Base-by-base conservation (phyloP, 2,329 filamentous ascomycete genomes). In the Fusarium mexicanum region DNA sequence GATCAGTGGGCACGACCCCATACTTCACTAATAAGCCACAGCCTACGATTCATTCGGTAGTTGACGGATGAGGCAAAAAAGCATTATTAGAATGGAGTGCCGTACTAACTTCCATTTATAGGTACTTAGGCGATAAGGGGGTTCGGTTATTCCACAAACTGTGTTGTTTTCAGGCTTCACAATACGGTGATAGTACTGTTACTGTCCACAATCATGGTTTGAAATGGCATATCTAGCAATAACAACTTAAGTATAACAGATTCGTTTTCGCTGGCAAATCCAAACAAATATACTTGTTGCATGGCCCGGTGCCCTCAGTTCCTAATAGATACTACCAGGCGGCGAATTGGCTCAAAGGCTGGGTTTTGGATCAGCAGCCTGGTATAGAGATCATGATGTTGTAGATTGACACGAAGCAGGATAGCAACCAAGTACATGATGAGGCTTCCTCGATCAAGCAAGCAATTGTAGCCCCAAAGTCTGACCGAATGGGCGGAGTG, bases 401-500 rank as follows among this genome's bases (percentile, higher is more conserved):
- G 33, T 24, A 44, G 26, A 22, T 31, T 37, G 26, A 29, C 11
- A 50, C 38, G 55, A 50, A 54, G 61, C 57, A 53, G 50, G 31
- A 53, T 26, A 53, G 33, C 50, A 37, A 26, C 13, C 18, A 67
- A 62, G 20, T 18, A 41, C 22, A 43, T 43, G 20, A 40, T 35
- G 50, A 47, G 18, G 29, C 54, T 61, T 18, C 31, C 24, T 67
- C 51, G 26, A 63, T 54, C 55, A 59, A 62, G 59, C 53, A 62
- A 67, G 46, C 26, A 55, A 71, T 24, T 53, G 33, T 31, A 37
- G 16, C 29, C 40, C 48, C 48, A 41, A 26, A 53, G 33, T n/a
- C 20, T 31, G 64, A 43, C 31, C 31, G 59, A 51, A n/a, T 61
- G 48, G 46, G 35, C n/a, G 22, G 26, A 48, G 37, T 63, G 47